Evolutionary conservation across 495 filamentous ascomycete genomes (phyloP), one percentile per base, ranked within the genome.

Genomic region (Penicillium salamii): DNA sequence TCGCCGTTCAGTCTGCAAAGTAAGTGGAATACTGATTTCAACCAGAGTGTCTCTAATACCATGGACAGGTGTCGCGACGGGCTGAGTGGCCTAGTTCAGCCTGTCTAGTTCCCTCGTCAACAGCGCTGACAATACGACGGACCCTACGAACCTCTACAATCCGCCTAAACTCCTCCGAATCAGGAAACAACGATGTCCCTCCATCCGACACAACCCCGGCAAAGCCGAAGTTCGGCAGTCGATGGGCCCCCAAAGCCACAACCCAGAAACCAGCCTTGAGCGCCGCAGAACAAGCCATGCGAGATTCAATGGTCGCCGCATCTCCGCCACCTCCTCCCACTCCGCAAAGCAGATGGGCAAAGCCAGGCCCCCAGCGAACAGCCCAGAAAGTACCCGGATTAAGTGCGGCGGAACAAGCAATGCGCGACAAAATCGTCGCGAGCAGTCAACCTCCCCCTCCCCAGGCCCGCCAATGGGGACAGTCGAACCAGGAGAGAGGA

Each of bases 1-100:
- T 50, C 58, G 65, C 53, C 65, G 65, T 46, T 62, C 65, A 46
- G 58, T 66, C 14, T 59, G 56, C 46, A 65, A 66, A 65, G 71
- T 75, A 43, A 61, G 58, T 49, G 18, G 29, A 5, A 5, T 13
- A 41, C 1, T 41, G n/a, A 7, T 19, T 3, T 2, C 34, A 14
- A 6, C 2, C 8, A 13, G 13, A 18, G 21, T 0, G 2, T 48
- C 29, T 52, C 43, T 24, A 53, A 37, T n/a, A 29, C 24, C 31
- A 12, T 14, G 18, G 35, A 26, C 36, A 65, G 61, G 34, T 65
- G 34, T 55, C 61, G 28, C 58, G 55, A 46, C 61, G 55, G 19
- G 50, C 66, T 55, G 65, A 67, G 43, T 55, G 67, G 51, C 59
- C 58, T 20, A 61, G 55, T 49, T 50, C 59, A 52, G 54, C 54